Base-by-base conservation (phyloP, 306 rosid species). In the Albizia julibrissin region DNA sequence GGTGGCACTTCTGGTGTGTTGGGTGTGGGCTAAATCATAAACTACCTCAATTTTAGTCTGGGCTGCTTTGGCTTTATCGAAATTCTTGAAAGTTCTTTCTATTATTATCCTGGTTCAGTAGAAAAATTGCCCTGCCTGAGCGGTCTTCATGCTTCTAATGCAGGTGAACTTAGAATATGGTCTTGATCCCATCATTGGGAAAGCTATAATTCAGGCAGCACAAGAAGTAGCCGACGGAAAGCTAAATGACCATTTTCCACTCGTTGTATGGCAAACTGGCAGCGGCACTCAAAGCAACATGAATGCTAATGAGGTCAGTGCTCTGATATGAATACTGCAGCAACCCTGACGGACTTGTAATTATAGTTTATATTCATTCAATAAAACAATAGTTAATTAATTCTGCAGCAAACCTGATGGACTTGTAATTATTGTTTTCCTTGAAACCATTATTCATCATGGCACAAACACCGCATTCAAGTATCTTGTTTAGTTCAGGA, bases 241-340 rank as follows among this genome's bases (percentile, higher is more conserved):
- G 87, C 91, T 93, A 3, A 96, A 93, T 65, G 94, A 96, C 54
- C 97, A 96, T 78, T 93, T 96, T 69, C 99, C 98, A 11, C 97
- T 96, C 19, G 99, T 96, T 86, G 96, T 96, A 15, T 96, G 99
- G 99, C 99, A 96, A 83, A 96, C 99, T 79, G 99, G 99, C 43
- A 96, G 99, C 87, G 99, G 98, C 72, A 96, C 98, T 34, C 99
- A 96, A 79, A 96, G 98, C 81, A 96, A 96, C 87, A 96, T 96
- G 99, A 96, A 96, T 80, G 99, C 97, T 75, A 96, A 96, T 67
- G 99, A 96, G 97, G 97, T 93, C 72, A 1, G 44, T 50, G 50
- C 64, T 24, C 15, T 39, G 77, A 62, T 47, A 44, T 74, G 33
- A 61, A 19, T 50, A 8, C 82, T 40, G 65, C 65, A 62, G 26